phyloP scores from a whole-genome alignment of 148 eudicot species.

The Dianthus caryophyllus region DNA sequence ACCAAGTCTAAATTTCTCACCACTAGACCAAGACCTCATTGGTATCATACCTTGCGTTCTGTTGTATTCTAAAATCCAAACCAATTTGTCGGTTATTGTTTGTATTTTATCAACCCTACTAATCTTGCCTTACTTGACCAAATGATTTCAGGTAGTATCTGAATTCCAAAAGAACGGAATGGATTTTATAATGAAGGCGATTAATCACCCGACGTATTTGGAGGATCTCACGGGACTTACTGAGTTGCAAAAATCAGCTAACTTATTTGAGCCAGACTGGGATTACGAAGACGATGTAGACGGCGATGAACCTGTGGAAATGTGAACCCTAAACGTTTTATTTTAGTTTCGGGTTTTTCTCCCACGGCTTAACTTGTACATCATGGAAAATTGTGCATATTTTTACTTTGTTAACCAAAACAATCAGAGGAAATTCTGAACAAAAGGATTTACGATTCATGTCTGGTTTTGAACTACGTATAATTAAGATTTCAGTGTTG shows the following conservation, averaged over 20 bases:
- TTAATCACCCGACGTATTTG: slow-evolving; percentile 87
- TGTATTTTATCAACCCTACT: no score
- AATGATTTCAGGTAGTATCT: slow-evolving; percentile 62
- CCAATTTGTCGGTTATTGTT: no score
- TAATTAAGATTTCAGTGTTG: background rate
- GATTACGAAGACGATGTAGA: slow-evolving; percentile 56
- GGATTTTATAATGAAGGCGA: slow-evolving; percentile 78
- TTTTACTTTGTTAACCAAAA: background rate
- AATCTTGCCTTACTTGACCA: background rate
- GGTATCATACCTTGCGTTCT: background rate
- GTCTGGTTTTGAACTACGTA: background rate
- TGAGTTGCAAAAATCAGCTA: slow-evolving; percentile 67
- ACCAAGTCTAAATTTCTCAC: no score
- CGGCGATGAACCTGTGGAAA: slow-evolving; percentile 51
- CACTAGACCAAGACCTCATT: no score
- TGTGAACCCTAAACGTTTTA: slow-evolving; percentile 20
- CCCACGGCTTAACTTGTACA: slow-evolving; percentile 6
- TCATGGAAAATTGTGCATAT: background rate
- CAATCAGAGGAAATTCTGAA: background rate
- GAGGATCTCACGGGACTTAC: slow-evolving; percentile 94
- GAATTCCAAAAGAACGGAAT: slow-evolving; percentile 60
- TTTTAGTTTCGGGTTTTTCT: background rate
- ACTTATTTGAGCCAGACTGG: slow-evolving; percentile 60
- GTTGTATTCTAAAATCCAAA: background rate
- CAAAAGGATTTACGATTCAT: background rate